These are phyloP conservation scores for Trichopus zeylanicus DNA, from an alignment of 116 monocot species.

Conservation along the genomic window DNA sequence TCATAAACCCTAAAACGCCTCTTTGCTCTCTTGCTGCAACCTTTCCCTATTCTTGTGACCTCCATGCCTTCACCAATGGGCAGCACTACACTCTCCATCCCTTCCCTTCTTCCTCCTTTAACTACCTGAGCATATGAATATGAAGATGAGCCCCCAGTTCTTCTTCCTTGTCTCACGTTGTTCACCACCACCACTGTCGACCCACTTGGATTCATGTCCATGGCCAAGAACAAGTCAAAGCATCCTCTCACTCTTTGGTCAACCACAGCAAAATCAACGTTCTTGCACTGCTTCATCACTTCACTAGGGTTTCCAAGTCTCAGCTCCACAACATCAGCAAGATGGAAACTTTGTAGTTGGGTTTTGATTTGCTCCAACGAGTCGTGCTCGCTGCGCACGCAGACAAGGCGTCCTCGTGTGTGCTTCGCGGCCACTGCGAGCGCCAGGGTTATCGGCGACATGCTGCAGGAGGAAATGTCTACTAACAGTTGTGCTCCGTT, in stretches of 20 bases:
- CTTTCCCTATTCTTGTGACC: conserved; percentile 8
- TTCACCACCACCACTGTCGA: conserved; percentile 29
- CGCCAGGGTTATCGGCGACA: conserved; percentile 6
- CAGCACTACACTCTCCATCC: conserved; percentile 11
- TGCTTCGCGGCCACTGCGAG: conserved; percentile 21
- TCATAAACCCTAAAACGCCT: no score
- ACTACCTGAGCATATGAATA: conserved; percentile 4
- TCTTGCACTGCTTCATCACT: conserved; percentile 2
- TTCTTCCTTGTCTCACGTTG: background rate
- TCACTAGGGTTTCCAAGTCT: conserved; percentile 4
- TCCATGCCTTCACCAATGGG: conserved; percentile 30
- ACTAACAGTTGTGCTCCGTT: conserved; percentile 15
- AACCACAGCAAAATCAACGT: conserved; percentile 23
- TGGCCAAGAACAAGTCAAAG: conserved; percentile 3
- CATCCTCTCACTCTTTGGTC: conserved; percentile 9
- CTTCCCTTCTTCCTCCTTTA: background rate
- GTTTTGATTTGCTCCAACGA: background rate
- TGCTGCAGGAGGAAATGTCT: conserved; percentile 1
- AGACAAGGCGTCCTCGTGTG: conserved; percentile 22
- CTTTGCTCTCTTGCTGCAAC: background rate
- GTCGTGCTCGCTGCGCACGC: conserved; percentile 3
- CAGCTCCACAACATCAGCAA: conserved; percentile 4
- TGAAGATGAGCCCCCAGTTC: no score
- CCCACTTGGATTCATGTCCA: conserved; percentile 24
- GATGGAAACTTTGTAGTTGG: background rate